These are phyloP conservation scores for Cyanidioschyzon merolae DNA, from an alignment of 23 red algal species.

Conservation along the genomic window DNA sequence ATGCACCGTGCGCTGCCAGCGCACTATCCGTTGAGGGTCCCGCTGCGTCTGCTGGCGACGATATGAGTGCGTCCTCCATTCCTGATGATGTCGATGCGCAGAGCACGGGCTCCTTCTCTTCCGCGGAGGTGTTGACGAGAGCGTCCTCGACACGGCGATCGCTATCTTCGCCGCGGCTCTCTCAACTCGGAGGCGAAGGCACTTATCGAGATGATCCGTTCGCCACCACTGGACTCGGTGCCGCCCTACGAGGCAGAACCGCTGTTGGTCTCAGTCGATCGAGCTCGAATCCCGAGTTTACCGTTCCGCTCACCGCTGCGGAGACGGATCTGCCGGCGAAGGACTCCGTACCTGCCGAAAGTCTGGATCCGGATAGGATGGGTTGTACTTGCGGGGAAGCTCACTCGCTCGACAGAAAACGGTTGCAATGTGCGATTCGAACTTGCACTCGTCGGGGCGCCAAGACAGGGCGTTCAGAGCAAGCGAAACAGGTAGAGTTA, in stretches of 20 bases:
- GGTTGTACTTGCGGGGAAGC: neutral
- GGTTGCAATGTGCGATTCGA: neutral
- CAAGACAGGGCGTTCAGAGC: no score
- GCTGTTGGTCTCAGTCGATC: neutral
- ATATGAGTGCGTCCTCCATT: no score
- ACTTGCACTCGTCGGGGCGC: no score
- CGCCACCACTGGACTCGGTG: neutral
- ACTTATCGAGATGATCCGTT: neutral
- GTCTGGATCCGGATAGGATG: neutral
- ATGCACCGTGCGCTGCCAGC: no score
- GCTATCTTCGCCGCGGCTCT: neutral
- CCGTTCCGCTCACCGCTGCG: neutral
- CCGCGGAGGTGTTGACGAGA: no score
- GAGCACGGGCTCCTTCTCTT: no score
- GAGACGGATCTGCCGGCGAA: neutral
- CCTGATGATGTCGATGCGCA: no score
- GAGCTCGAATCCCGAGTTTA: slow-evolving; percentile 10
- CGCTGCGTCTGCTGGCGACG: no score
- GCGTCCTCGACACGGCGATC: no score
- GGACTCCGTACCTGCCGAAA: neutral
- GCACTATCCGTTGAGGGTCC: no score
- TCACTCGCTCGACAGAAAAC: neutral
- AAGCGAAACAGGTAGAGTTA: no score
- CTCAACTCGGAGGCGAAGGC: neutral
- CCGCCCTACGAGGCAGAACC: neutral